A percentile compares a stretch with the other conserved stretches of the same genome.
Conservation (phyloP, 352 stramenopile genomes). For the Globisporangium iwayamae region DNA sequence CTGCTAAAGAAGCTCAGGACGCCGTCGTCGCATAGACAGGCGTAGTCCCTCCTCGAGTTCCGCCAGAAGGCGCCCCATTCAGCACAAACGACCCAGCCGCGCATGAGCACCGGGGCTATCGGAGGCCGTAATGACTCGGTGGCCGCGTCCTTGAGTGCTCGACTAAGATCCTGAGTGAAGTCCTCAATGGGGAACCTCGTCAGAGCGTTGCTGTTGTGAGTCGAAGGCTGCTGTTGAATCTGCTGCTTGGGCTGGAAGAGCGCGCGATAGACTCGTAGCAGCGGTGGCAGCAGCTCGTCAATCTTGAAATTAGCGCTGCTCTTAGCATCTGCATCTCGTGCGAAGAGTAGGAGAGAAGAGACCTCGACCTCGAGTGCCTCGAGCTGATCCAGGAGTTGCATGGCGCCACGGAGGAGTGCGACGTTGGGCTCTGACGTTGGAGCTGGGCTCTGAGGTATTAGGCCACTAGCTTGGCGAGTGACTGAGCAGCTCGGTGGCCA, state of each 20-base stretch:
- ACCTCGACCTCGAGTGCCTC: conserved; percentile 1
- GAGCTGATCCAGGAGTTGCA: conserved; percentile 8
- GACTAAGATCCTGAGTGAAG: conserved; percentile 2
- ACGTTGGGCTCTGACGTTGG: neutral
- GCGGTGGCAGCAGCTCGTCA: conserved; percentile 6
- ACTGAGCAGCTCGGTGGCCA: too few species aligned
- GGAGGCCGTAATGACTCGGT: conserved; percentile 15
- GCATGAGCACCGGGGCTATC: conserved; percentile 24
- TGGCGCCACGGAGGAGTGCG: conserved; percentile 2
- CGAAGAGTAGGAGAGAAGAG: conserved; percentile 3
- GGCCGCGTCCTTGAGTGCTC: conserved; percentile 17
- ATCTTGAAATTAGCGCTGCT: neutral
- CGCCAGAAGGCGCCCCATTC: conserved; percentile 70
- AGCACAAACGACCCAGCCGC: conserved; percentile 51
- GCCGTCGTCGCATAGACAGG: conserved; percentile 59
- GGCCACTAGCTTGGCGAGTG: too few species aligned
- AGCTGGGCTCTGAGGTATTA: neutral
- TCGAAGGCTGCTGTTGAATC: neutral
- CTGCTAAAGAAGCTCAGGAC: conserved; percentile 53
- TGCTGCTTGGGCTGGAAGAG: conserved; percentile 4
- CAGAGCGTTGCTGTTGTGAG: too few species aligned
- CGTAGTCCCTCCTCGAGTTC: conserved; percentile 50
- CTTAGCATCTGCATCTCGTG: neutral
- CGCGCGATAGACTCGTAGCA: neutral
- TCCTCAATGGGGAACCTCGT: conserved; percentile 10